Conservation (phyloP, 495 filamentous ascomycete species). For the Penicillium manginii region DNA sequence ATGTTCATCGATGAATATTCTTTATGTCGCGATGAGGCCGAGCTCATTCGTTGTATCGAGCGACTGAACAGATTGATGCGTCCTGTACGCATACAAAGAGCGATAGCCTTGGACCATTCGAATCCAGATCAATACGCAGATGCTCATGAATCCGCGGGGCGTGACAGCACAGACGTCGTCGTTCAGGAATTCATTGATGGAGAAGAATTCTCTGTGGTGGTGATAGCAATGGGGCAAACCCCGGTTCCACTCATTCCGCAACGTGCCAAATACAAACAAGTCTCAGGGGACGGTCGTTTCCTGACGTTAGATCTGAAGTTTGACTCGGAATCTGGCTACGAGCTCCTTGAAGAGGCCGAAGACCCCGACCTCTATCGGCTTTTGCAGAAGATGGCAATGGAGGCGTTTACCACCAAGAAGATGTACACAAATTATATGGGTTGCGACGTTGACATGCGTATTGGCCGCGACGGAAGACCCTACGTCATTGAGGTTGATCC, state of each 20-base stretch:
- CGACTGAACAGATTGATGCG: conserved; percentile 12
- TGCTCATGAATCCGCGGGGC: background rate
- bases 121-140: conserved; percentile 9
- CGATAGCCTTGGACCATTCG: background rate
- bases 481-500: conserved; percentile 21
- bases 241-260: conserved; percentile 11
- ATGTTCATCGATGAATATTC: conserved; percentile 19
- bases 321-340: conserved; percentile 12
- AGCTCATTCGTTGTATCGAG: conserved; percentile 3
- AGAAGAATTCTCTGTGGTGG: conserved; percentile 11
- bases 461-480: conserved; percentile 9
- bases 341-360: conserved; percentile 6
- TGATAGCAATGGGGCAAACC: conserved; percentile 14
- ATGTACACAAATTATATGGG: conserved; percentile 20
- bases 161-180: conserved; percentile 11
- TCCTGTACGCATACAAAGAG: conserved; percentile 9
- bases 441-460: conserved; percentile 22
- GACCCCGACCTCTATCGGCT: conserved; percentile 11
- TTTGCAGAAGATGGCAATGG: conserved; percentile 17
- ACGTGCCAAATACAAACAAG: conserved; percentile 12
- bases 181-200: conserved; percentile 17
- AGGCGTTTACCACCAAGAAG: conserved; percentile 15
- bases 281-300: background rate
- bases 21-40: conserved; percentile 11
- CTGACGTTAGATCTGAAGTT: conserved; percentile 17